A percentile compares a stretch with the other conserved stretches of the same genome.
phyloP scores from a whole-genome alignment of 306 rosid species.

The Acmispon strigosus region DNA sequence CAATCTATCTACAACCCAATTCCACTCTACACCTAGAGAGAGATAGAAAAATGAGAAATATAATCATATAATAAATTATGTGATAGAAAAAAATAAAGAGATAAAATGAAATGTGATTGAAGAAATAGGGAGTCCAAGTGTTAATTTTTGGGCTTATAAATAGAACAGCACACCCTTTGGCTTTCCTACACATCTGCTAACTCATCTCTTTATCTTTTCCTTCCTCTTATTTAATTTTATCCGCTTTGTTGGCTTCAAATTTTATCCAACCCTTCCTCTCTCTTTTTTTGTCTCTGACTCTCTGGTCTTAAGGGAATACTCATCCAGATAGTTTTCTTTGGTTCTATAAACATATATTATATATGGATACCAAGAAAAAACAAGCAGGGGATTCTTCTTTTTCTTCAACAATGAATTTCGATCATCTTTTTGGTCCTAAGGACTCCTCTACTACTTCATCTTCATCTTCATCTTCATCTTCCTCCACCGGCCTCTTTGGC shows the following conservation, averaged over 20 bases:
- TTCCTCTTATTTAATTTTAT: neutral
- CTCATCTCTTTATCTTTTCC: conserved; percentile 11
- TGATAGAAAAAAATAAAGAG: too few species aligned
- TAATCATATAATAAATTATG: too few species aligned
- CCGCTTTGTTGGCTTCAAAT: conserved; percentile 14
- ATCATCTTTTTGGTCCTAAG: conserved; percentile 72
- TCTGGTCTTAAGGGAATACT: conserved; percentile 30
- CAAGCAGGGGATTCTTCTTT: conserved; percentile 33
- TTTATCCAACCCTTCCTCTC: conserved; percentile 27
- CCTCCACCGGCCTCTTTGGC: conserved; percentile 44
- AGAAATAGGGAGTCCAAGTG: neutral
- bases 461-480: conserved; percentile 46
- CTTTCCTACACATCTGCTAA: conserved; percentile 26
- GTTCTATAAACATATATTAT: neutral
- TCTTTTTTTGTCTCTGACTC: neutral
- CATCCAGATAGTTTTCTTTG: conserved; percentile 36
- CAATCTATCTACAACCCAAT: too few species aligned
- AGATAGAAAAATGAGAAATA: too few species aligned
- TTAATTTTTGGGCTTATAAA: conserved; percentile 30
- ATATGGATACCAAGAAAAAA: conserved; percentile 35
- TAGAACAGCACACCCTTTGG: conserved; percentile 8
- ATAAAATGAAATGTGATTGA: too few species aligned
- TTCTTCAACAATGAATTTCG: conserved; percentile 44
- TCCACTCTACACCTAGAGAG: too few species aligned
- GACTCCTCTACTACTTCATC: conserved; percentile 43